A percentile compares a stretch with the other conserved stretches of the same genome.
Conservation (phyloP, 2,329 filamentous ascomycete species). For the Helicocarpus griseus region DNA sequence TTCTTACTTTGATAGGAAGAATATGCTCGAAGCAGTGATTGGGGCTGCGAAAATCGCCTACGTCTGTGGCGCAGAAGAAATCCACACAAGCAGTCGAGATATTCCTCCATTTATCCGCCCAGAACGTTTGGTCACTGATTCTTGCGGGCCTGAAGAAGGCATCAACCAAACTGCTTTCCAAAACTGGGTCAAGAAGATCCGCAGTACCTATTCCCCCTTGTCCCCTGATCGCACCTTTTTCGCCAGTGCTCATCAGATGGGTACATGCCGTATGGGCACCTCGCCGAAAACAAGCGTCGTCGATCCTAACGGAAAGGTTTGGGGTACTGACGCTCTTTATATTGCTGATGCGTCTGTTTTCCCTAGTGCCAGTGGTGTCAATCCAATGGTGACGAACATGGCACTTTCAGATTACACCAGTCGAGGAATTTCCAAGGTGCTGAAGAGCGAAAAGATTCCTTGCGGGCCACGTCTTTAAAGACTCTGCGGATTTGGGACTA, state of each 20-base stretch:
- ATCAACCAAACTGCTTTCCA: constrained; percentile 47
- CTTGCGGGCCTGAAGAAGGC: constrained; percentile 26
- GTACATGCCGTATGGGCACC: constrained; percentile 40
- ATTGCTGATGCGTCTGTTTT: constrained; percentile 43
- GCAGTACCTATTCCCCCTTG: constrained; percentile 34
- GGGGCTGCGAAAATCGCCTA: constrained; percentile 68
- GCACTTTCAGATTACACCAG: constrained; percentile 40
- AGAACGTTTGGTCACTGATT: constrained; percentile 9
- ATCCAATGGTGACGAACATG: constrained; percentile 45
- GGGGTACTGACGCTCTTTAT: constrained; percentile 37
- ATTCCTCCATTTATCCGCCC: constrained; percentile 54
- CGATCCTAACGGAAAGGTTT: constrained; percentile 36
- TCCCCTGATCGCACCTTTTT: constrained; percentile 35
- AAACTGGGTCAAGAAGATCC: constrained; percentile 44
- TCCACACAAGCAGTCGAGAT: constrained; percentile 55
- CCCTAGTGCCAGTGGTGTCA: constrained; percentile 42
- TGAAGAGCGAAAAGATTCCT: constrained; percentile 23
- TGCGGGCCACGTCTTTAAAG: constrained; percentile 1
- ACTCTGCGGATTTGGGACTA: background rate
- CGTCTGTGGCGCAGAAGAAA: constrained; percentile 69
- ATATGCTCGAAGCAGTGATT: constrained; percentile 62
- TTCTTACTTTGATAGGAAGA: constrained; percentile 60
- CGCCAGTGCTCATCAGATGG: constrained; percentile 44
- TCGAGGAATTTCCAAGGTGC: constrained; percentile 26
- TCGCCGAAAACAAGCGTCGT: constrained; percentile 35